Conservation (phyloP, 2,329 filamentous ascomycete species). For the Ophiostoma fasciatum region DNA sequence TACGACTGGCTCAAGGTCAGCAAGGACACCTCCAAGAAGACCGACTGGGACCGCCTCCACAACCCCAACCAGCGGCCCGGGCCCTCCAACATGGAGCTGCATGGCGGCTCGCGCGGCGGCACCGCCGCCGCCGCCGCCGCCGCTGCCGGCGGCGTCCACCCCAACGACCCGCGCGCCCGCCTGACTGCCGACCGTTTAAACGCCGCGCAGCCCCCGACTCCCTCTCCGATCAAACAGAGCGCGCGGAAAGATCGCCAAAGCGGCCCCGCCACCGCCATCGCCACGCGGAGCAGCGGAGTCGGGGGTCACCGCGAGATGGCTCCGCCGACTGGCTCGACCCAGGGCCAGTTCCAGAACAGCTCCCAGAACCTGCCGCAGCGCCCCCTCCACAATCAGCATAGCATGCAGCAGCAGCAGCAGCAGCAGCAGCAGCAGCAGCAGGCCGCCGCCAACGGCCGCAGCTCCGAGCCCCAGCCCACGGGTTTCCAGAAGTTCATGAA, state of each 20-base stretch:
- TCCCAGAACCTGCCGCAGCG: slow-evolving; percentile 68
- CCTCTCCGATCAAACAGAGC: slow-evolving; percentile 70
- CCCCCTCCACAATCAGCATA: slow-evolving; percentile 44
- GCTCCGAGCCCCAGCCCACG: slow-evolving; percentile 57
- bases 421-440: slow-evolving; percentile 10
- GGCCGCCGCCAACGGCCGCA: slow-evolving; percentile 35
- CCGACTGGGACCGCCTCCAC: slow-evolving; percentile 66
- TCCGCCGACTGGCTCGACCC: slow-evolving; percentile 79
- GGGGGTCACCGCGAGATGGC: slow-evolving; percentile 61
- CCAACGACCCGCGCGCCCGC: slow-evolving; percentile 37
- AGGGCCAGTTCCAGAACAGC: slow-evolving; percentile 94
- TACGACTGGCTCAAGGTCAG: slow-evolving; percentile 99
- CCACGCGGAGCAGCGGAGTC: slow-evolving; percentile 63
- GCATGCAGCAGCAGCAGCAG: slow-evolving; percentile 38
- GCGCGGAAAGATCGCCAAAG: slow-evolving; percentile 62
- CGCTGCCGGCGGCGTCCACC: too few species aligned
- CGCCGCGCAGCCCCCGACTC: slow-evolving; percentile 79
- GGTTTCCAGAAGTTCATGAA: slow-evolving; percentile 90
- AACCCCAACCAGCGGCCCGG: slow-evolving; percentile 66
- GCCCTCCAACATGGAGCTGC: slow-evolving; percentile 71
- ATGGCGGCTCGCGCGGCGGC: slow-evolving; percentile 54
- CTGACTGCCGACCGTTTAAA: slow-evolving; percentile 83
- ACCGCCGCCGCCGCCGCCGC: slow-evolving; percentile 49
- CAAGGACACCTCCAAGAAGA: slow-evolving; percentile 58
- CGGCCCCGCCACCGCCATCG: slow-evolving; percentile 56